A percentile compares a stretch with the other conserved stretches of the same genome.
Conservation (phyloP, 108 stramenopile species). For the Cyclostephanos invisitatus region DNA sequence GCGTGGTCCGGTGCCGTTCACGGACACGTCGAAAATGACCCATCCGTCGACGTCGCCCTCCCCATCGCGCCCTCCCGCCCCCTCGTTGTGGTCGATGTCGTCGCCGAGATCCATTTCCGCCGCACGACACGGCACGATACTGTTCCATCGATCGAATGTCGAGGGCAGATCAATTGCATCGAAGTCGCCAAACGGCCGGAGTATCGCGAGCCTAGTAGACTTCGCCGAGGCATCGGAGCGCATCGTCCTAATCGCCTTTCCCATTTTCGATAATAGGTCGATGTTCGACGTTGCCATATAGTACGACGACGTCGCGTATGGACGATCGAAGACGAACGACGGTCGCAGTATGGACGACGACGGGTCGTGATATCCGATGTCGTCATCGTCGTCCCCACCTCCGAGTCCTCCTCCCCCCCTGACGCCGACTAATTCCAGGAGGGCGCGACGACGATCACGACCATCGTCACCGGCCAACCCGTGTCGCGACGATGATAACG, state of each 20-base stretch:
- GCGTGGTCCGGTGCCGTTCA: not conserved
- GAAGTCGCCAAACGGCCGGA: slow-evolving; percentile 65
- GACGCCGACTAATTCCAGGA: no score
- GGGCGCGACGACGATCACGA: no score
- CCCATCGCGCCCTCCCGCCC: slow-evolving; percentile 17
- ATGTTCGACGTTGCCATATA: no score
- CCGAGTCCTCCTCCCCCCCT: no score
- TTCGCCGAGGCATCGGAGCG: slow-evolving; percentile 12
- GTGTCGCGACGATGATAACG: no score
- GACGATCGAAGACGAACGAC: no score
- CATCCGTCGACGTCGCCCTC: slow-evolving; percentile 11
- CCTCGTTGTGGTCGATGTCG: slow-evolving; percentile 14
- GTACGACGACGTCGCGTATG: not conserved
- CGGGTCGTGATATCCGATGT: no score
- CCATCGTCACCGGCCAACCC: no score
- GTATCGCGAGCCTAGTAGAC: slow-evolving; percentile 50
- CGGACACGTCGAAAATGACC: slow-evolving; percentile 7
- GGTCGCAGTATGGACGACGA: no score
- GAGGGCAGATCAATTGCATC: slow-evolving; percentile 61
- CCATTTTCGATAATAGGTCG: no score
- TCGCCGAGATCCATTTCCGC: slow-evolving; percentile 50
- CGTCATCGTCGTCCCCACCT: slow-evolving; percentile 3
- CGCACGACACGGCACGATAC: slow-evolving; percentile 57
- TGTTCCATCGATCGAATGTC: slow-evolving; percentile 62
- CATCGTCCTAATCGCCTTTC: no score